A percentile compares a stretch with the other conserved stretches of the same genome.
phyloP scores from a whole-genome alignment of 2,329 filamentous ascomycete species.

The Paradendryphiella salina region DNA sequence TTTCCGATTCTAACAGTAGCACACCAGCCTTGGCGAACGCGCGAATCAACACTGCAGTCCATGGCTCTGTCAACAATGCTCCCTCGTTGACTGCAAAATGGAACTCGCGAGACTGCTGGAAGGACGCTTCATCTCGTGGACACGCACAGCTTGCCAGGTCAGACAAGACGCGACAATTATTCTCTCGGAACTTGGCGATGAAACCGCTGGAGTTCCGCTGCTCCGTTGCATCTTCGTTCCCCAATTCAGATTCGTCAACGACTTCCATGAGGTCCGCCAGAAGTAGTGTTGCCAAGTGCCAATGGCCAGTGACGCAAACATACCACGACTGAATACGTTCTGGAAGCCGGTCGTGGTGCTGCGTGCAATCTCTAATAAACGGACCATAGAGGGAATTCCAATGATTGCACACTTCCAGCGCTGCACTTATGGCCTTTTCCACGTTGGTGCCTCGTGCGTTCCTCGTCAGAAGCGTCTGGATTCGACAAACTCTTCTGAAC shows the following conservation, averaged over 20 bases:
- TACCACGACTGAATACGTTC: slow-evolving; percentile 63
- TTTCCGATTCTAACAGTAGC: slow-evolving; percentile 47
- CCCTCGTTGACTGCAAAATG: slow-evolving; percentile 60
- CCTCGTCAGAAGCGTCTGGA: slow-evolving; percentile 57
- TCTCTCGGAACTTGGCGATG: slow-evolving; percentile 48
- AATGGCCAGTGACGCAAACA: slow-evolving; percentile 60
- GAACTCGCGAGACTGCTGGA: slow-evolving; percentile 49
- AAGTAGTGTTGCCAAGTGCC: slow-evolving; percentile 60
- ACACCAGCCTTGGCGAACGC: slow-evolving; percentile 56
- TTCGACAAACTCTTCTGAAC: slow-evolving; percentile 60
- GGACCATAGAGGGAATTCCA: slow-evolving; percentile 58
- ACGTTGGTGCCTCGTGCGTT: slow-evolving; percentile 45
- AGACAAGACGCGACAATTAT: slow-evolving; percentile 53
- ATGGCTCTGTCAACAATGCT: slow-evolving; percentile 63
- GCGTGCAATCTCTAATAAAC: slow-evolving; percentile 58
- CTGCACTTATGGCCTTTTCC: slow-evolving; percentile 55
- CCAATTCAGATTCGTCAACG: slow-evolving; percentile 50
- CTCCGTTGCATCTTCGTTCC: slow-evolving; percentile 27
- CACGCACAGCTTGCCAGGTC: slow-evolving; percentile 56
- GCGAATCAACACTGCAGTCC: slow-evolving; percentile 60
- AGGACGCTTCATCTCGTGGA: slow-evolving; percentile 32
- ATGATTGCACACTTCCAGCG: slow-evolving; percentile 57
- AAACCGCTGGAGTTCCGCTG: slow-evolving; percentile 40
- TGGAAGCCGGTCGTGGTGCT: slow-evolving; percentile 56
- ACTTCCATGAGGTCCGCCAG: slow-evolving; percentile 59